Base-by-base conservation (phyloP, 2,329 filamentous ascomycete genomes). In the Ascochyta pisi region DNA sequence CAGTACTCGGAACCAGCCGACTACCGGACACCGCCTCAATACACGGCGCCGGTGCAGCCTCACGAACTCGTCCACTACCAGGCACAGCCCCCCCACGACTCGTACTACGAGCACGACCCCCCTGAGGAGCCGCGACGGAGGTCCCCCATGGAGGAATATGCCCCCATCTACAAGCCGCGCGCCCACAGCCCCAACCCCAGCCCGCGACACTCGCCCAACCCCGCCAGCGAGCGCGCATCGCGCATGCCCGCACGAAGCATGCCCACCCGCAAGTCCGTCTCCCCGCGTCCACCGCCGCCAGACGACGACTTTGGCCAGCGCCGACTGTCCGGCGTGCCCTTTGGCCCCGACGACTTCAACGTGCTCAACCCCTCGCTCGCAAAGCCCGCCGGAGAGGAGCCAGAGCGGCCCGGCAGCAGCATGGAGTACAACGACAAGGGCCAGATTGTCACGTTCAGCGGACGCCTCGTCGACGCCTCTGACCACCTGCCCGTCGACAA, bases 401-500 rank as follows among this genome's bases (percentile, higher is more conserved):
- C 67, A 6, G 67, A 73, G 37, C 65, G 67, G 1, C 68, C 68
- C 3, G 64, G 68, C 2, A 73, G 68, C 44, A 65, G 66, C 46
- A 78, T 82, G 61, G 84, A 75, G 38, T 64, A 71, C 59, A 75
- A 86, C 49, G 77, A 81, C 0, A 82, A 84, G 47, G 87, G 85
- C 8, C 91, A 91, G 67, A 91, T 93, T 58, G 86, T 92, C 49
- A 89, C 86, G 1, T 83, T 89, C 60, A 89, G 92, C 69, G 90
- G 90, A 6, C 83, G 88, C 51, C 88, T 92, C 66, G 84, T 94
- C 51, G 90, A 94, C 68, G 90, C 90, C 1, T 91, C 89, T 0
- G 90, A 94, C 73, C 90, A 93, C 69, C 80, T 93, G 13, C 90
- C 90, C 0, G 84, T 91, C 70, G 86, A 90, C 51, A 86, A 86